Percentiles rank a stretch among this genome's conserved stretches.
These are phyloP conservation scores for Drechslera avenae DNA, from an alignment of 2,329 filamentous ascomycete genomes.

Conservation along the genomic window DNA sequence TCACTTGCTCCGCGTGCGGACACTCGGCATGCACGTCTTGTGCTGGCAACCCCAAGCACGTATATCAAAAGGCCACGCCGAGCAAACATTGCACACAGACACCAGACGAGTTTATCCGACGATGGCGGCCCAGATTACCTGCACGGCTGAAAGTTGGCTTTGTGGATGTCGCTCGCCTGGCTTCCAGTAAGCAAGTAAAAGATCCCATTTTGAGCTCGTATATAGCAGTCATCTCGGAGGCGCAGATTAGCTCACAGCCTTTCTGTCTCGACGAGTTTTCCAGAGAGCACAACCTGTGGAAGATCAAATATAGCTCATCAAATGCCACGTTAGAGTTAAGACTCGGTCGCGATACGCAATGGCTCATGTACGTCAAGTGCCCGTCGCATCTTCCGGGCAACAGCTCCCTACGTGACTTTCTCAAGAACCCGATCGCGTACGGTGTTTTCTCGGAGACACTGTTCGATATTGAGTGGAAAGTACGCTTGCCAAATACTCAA, in stretches of 20 bases:
- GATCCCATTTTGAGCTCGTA: conserved; percentile 10
- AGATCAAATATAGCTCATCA: conserved; percentile 49
- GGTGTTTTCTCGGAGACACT: conserved; percentile 14
- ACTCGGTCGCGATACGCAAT: conserved; percentile 48
- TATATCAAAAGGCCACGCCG: conserved; percentile 39
- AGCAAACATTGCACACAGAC: conserved; percentile 34
- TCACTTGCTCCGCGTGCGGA: conserved; percentile 57
- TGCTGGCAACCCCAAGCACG: conserved; percentile 59
- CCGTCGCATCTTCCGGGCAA: conserved; percentile 45
- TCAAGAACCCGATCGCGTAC: conserved; percentile 37
- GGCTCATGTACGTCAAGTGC: conserved; percentile 56
- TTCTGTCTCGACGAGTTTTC: conserved; percentile 27
- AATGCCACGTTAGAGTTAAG: conserved; percentile 49
- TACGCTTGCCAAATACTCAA: conserved; percentile 22
- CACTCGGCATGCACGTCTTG: conserved; percentile 62
- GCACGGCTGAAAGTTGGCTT: conserved; percentile 22
- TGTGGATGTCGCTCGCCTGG: conserved; percentile 16
- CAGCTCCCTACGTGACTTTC: conserved; percentile 50
- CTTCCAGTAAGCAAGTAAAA: background rate
- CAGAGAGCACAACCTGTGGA: conserved; percentile 48
- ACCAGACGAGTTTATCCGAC: conserved; percentile 53
- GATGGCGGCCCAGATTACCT: conserved; percentile 44
- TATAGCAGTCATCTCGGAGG: conserved; percentile 12
- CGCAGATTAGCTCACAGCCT: conserved; percentile 7
- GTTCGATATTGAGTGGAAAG: conserved; percentile 31